Base-by-base conservation (phyloP, 2,329 filamentous ascomycete species). In the Ophiostoma sp. region DNA sequence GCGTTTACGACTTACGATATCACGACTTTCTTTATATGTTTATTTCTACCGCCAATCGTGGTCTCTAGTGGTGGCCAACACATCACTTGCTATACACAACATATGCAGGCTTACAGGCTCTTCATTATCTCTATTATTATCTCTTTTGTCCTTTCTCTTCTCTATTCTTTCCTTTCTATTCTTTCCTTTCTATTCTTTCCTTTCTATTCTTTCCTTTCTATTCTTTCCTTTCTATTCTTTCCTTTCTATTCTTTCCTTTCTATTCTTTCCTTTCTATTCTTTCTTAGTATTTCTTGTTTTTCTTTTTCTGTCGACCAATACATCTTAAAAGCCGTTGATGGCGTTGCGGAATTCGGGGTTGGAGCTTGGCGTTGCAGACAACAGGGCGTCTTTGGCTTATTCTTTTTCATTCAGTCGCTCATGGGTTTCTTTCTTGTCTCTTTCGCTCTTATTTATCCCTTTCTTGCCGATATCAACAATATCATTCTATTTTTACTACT, bases 401-500 rank as follows among this genome's bases (percentile, higher is more conserved):
- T n/a, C 3, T 44, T 17, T 44, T 13, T 44, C 3, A 48, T 48
- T 62, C 27, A 33, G 33, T 31, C 31, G 27, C n/a, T 62, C 27
- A 11, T 33, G 54, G 52, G n/a, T 36, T 39, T 64, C 6, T 36
- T 36, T 64, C 15, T 23, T 35, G 1, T 52, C 6, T 52, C 15
- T 57, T n/a, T 8, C 27, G 8, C n/a, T 27, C 5, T 3, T 23
- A 1, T 27, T 27, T 10, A 31, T 15, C n/a, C 20, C 41, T 27
- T 23, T 57, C 27, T 31, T 31, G 27, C 27, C 27, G 52, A 13
- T 54, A 54, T 57, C 44, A 48, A n/a, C 44, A 48, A 57, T 31
- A 57, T 57, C 52, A 57, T 27, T 57, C 52, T 57, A 57, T 57
- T 57, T 57, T 57, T 57, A 57, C 52, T 5, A 57, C 23, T 27